phyloP scores from a whole-genome alignment of 1,284 basidiomycete genomes.

The Gymnopus androsaceus region DNA sequence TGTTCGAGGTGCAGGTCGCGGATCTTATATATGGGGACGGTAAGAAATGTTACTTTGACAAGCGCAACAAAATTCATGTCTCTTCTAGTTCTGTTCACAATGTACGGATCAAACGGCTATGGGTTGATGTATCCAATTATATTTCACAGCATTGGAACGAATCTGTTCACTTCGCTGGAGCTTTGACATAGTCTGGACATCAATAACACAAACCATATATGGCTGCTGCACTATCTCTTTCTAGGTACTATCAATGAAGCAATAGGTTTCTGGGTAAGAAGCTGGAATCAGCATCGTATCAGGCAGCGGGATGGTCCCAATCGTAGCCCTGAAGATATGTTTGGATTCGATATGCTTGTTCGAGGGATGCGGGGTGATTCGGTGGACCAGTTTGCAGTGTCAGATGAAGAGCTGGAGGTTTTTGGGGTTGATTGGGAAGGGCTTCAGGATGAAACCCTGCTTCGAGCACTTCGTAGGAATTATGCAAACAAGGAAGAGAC shows the following conservation, averaged over 20 bases:
- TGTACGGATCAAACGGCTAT: constrained; percentile 6
- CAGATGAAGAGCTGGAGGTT: constrained; percentile 15
- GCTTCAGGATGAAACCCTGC: constrained; percentile 12
- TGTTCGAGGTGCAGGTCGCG: constrained; percentile 19
- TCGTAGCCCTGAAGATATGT: constrained; percentile 2
- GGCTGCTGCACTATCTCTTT: not conserved
- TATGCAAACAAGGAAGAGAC: not conserved
- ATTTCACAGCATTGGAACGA: not conserved
- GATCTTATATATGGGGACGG: constrained; percentile 33
- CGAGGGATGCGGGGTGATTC: not conserved
- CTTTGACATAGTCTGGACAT: not conserved
- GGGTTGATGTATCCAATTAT: constrained; percentile 5
- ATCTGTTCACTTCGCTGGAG: constrained; percentile 7
- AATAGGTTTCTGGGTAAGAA: not conserved
- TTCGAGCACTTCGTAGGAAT: constrained; percentile 1
- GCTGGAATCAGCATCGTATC: not conserved
- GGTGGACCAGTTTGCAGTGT: constrained; percentile 14
- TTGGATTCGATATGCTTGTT: constrained; percentile 12
- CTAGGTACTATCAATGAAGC: not conserved
- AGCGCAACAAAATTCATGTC: not conserved
- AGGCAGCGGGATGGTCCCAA: not conserved
- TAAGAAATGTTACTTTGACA: constrained; percentile 11
- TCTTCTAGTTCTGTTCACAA: constrained; percentile 12
- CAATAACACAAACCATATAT: not conserved
- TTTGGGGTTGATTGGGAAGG: constrained; percentile 25